Evolutionary conservation across 441 rosid species (phyloP).

Genomic region (Lepidium campestre): DNA sequence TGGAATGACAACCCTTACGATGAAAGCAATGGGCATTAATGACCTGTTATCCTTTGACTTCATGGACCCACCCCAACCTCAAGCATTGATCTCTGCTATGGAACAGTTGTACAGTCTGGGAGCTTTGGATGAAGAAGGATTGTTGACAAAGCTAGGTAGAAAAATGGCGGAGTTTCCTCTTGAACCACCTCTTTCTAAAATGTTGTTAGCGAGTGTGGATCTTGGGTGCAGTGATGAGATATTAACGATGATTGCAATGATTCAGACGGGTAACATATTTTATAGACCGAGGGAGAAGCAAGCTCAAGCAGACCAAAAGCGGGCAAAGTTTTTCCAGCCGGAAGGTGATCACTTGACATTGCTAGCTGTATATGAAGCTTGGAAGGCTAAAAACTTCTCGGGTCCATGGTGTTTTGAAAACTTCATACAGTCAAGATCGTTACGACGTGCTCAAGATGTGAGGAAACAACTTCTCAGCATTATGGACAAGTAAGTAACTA

Average conservation of each 20-base stretch:
- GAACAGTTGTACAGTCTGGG: slow-evolving; percentile 82
- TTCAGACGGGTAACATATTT: slow-evolving; percentile 79
- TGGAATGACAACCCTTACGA: slow-evolving; percentile 51
- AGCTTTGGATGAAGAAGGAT: slow-evolving; percentile 85
- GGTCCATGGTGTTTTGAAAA: slow-evolving; percentile 93
- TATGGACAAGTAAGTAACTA: slow-evolving; percentile 72
- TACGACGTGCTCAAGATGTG: slow-evolving; percentile 85
- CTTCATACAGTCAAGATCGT: slow-evolving; percentile 71
- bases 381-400: slow-evolving; percentile 86
- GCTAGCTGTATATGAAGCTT: slow-evolving; percentile 83
- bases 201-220: slow-evolving; percentile 86
- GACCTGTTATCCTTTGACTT: slow-evolving; percentile 80
- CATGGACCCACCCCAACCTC: slow-evolving; percentile 86
- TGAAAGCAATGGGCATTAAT: slow-evolving; percentile 92
- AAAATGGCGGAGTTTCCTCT: slow-evolving; percentile 94
- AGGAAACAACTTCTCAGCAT: slow-evolving; percentile 84
- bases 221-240: slow-evolving; percentile 92
- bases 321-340: slow-evolving; percentile 85
- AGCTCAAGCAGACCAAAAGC: slow-evolving; percentile 87
- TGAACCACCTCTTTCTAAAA: slow-evolving; percentile 84
- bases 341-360: slow-evolving; percentile 90
- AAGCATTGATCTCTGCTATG: slow-evolving; percentile 87
- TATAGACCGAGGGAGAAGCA: slow-evolving; percentile 90
- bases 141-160: slow-evolving; percentile 76
- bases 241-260: slow-evolving; percentile 78